Percentiles rank a stretch among this genome's conserved stretches.
Evolutionary conservation across 2,329 filamentous ascomycete genomes (phyloP).

Genomic region (Bipolaris oryzae): DNA sequence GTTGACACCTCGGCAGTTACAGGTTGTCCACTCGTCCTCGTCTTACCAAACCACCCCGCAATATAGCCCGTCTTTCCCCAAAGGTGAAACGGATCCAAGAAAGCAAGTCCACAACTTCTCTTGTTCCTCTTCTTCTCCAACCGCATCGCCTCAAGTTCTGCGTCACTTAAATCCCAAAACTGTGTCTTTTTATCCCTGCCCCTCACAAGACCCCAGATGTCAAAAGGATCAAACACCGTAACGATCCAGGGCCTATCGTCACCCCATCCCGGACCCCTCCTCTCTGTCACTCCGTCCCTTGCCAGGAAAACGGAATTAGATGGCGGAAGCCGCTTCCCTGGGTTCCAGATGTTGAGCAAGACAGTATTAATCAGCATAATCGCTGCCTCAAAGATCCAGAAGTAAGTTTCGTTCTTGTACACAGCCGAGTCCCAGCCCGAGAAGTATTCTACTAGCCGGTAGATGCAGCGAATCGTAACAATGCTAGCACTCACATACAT

Average conservation of each 20-base stretch:
- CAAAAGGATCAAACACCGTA: conserved; percentile 48
- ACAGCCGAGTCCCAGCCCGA: conserved; percentile 44
- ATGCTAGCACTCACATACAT: conserved; percentile 58
- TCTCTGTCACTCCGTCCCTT: conserved; percentile 59
- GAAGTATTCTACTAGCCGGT: conserved; percentile 60
- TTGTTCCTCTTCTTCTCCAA: conserved; percentile 37
- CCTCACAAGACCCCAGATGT: conserved; percentile 40
- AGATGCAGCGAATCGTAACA: conserved; percentile 58
- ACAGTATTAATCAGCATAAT: conserved; percentile 60
- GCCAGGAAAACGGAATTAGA: conserved; percentile 59
- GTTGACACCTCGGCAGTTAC: neutral
- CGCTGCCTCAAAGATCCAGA: conserved; percentile 61
- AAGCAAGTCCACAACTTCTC: conserved; percentile 22
- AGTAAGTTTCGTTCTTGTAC: conserved; percentile 57
- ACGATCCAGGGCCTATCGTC: conserved; percentile 54
- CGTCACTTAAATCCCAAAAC: conserved; percentile 48
- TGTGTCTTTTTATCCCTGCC: conserved; percentile 44
- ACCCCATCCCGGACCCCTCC: conserved; percentile 57
- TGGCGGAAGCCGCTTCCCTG: conserved; percentile 56
- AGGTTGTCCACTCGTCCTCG: neutral
- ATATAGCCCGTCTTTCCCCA: conserved; percentile 40
- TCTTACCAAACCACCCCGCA: conserved; percentile 27
- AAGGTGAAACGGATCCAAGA: conserved; percentile 41
- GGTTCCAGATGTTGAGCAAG: conserved; percentile 60
- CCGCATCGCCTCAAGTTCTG: conserved; percentile 35